Conservation (phyloP, 805 yeast genomes). For the Torulaspora quercuum region DNA sequence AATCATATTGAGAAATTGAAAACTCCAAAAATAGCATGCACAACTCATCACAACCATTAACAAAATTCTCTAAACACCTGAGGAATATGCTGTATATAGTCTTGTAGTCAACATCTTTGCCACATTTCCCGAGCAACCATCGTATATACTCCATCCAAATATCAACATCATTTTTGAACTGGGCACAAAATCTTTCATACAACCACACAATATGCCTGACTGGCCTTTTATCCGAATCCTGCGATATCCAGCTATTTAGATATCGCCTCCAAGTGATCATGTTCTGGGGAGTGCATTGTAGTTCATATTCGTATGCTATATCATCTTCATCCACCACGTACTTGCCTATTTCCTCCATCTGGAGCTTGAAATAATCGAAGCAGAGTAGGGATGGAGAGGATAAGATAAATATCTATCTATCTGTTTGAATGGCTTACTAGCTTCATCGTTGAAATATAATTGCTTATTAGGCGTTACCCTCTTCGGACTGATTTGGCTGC, state of each 20-base stretch:
- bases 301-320: conserved; percentile 46
- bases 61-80: conserved; percentile 36
- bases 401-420: no score
- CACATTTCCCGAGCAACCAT: conserved; percentile 34
- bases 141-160: conserved; percentile 37
- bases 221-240: conserved; percentile 12
- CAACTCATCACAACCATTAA: conserved; percentile 41
- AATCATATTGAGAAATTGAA: conserved; percentile 41
- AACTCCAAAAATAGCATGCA: conserved; percentile 54
- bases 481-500: conserved; percentile 9
- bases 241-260: conserved; percentile 35
- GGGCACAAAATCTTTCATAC: conserved; percentile 39
- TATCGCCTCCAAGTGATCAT: conserved; percentile 48
- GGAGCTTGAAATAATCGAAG: neutral
- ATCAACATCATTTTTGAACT: conserved; percentile 19
- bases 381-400: no score
- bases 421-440: conserved; percentile 8
- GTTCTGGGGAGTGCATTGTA: conserved; percentile 37
- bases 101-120: conserved; percentile 4
- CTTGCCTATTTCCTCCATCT: conserved; percentile 15
- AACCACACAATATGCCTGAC: conserved; percentile 25
- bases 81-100: conserved; percentile 4
- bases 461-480: conserved; percentile 5
- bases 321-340: conserved; percentile 33
- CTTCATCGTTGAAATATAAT: neutral